Evolutionary conservation across 2,329 filamentous ascomycete genomes (phyloP), one percentile per base, ranked within the genome.

Genomic region (Colletotrichum lini): DNA sequence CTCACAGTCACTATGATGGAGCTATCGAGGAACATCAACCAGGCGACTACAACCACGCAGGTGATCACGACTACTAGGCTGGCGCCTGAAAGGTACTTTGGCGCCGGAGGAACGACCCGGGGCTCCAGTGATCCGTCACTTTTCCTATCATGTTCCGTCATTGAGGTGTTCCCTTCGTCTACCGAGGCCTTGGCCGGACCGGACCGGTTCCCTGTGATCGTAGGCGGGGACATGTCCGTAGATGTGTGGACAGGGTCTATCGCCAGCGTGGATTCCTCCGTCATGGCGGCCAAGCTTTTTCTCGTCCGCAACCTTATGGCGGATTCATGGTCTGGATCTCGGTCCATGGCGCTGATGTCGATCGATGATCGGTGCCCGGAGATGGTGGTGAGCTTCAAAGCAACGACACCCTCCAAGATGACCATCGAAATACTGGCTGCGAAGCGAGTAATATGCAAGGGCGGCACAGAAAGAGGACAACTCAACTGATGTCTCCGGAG

Each of bases 1-100:
- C 42, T 66, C 68, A 84, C 83, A 2, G 80, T 84, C 9, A 81
- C 76, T 38, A 83, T 79, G 64, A 83, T 83, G 12, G 79, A 80
- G 72, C 77, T 78, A 23, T 76, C 74, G 13, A 77, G 70, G 13
- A 76, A 75, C 21, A 77, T 72, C 44, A 76, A 62, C 72, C 75
- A 77, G n/a, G 73, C 72, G 26, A 69, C 67, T 1, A 76, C 30
- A 6, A 74, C 60, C 7, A 76, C 67, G 12, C 75, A 73, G 16
- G 73, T 44, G 44, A 74, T 60, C 3, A 75, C 49, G 6, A 76
- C 74, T 64, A 78, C 76, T 16, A 83, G 40, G 15, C 35, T 59
- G 30, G 23, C 42, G 12, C 69, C 58, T 12, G 58, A 58, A 6
- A 69, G 9, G 15, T 64, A 59, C 45, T 71, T 21, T n/a, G 40